Evolutionary conservation across 106 monocot genomes (phyloP).

Genomic region (Dioscorea alata): DNA sequence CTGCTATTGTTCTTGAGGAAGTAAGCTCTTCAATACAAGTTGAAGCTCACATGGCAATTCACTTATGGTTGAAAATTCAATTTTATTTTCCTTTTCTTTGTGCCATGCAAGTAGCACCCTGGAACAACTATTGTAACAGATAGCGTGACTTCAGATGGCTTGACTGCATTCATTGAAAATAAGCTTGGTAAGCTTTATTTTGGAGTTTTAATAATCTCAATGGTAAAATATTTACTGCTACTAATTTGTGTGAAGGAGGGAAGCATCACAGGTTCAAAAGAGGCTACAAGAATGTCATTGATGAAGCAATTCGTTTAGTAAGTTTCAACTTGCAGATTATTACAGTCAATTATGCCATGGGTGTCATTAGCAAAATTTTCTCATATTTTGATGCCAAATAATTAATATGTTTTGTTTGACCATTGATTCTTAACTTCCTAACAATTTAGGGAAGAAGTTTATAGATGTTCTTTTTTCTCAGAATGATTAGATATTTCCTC

Average conservation of each 20-base stretch:
- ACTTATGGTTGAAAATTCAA: background rate
- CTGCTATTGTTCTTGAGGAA: constrained; percentile 93
- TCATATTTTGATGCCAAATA: too few relatives aligned
- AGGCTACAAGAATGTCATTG: constrained; percentile 99
- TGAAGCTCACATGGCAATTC: background rate
- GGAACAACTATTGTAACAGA: constrained; percentile 92
- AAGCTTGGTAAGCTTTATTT: constrained; percentile 66
- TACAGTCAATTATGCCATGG: background rate
- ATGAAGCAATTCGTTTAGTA: constrained; percentile 97
- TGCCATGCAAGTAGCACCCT: constrained; percentile 63
- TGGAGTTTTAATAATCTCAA: background rate
- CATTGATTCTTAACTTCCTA: too few relatives aligned
- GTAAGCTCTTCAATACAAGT: constrained; percentile 30
- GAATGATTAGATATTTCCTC: too few relatives aligned
- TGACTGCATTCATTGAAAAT: constrained; percentile 92
- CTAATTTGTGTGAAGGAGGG: constrained; percentile 36
- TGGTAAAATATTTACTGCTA: constrained; percentile 8
- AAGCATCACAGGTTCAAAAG: constrained; percentile 97
- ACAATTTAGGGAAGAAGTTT: too few relatives aligned
- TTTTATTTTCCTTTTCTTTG: constrained; percentile 5
- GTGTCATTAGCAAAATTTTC: too few relatives aligned
- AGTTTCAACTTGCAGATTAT: constrained; percentile 14
- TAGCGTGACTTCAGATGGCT: constrained; percentile 98
- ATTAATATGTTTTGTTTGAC: too few relatives aligned
- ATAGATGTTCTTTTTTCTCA: too few relatives aligned